Conservation (phyloP, 179 eudicot genomes). For the Sideroxylon spinosum region DNA sequence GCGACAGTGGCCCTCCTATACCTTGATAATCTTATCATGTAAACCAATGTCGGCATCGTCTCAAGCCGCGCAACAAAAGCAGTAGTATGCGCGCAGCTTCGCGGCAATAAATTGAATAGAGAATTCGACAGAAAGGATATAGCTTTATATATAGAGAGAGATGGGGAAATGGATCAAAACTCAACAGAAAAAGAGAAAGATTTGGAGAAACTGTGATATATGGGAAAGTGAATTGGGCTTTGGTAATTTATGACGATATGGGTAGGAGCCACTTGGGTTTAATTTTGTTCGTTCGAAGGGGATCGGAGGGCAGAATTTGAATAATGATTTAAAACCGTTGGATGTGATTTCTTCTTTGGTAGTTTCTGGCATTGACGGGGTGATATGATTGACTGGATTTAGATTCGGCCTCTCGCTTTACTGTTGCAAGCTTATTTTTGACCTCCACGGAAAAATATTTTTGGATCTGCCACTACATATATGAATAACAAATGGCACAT, state of each 20-base stretch:
- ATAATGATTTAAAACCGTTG: slow-evolving; percentile 35
- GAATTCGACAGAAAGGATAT: not conserved
- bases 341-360: slow-evolving; percentile 28
- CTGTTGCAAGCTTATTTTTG: slow-evolving; percentile 23
- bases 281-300: slow-evolving; percentile 29
- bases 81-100: slow-evolving; percentile 14
- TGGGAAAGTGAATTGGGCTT: slow-evolving; percentile 21
- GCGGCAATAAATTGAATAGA: slow-evolving; percentile 8
- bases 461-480: too few relatives aligned
- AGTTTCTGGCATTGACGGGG: slow-evolving; percentile 34
- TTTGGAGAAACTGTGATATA: not conserved
- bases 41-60: slow-evolving; percentile 30
- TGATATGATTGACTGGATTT: slow-evolving; percentile 37
- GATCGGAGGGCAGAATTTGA: slow-evolving; percentile 32
- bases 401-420: slow-evolving; percentile 21
- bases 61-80: slow-evolving; percentile 23
- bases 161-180: too few relatives aligned
- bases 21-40: slow-evolving; percentile 23
- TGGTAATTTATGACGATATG: not conserved
- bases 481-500: too few relatives aligned
- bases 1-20: slow-evolving; percentile 21
- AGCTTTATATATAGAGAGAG: not conserved
- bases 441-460: too few relatives aligned
- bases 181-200: slow-evolving; percentile 6
- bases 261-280: slow-evolving; percentile 20